Base-by-base conservation (phyloP, 2,329 filamentous ascomycete species). In the Delphinella strobiligena region DNA sequence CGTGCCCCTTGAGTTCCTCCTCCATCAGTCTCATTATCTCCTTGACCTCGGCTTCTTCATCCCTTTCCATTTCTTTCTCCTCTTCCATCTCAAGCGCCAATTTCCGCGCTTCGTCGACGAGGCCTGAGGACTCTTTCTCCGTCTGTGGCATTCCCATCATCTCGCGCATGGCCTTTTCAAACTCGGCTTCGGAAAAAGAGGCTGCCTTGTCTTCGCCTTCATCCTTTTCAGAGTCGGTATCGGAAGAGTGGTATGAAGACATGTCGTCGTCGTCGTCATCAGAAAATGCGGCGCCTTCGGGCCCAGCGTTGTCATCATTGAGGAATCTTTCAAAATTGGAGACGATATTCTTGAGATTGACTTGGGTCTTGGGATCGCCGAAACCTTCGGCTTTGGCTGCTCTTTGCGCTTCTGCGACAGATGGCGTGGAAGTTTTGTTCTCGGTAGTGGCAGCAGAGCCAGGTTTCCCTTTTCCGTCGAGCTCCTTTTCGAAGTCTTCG, bases 301-400 rank as follows among this genome's bases (percentile, higher is more conserved):
- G 58, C 1, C 83, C 88, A 1, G 87, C 86, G 34, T 72, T 73
- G 9, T 93, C 82, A 50, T 96, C 85, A 41, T 93, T 84, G 34
- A 98, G 61, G 51, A 47, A 96, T 10, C 82, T 70, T 54, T 95
- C 87, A 53, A 98, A 96, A n/a, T 86, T 76, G 34, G 83, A 81
- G 1, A 98, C 91, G 56, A 96, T 94, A 54, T 89, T 89, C 39
- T 82, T 79, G 16, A 98, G 66, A 54, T 94, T 82, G 4, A 78
- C 76, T 52, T 88, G 78, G 0, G 79, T 74, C 17, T 67, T 68
- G 4, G 72, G 64, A 54, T 87, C 78, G 2, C 80, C 82, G 53
- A 84, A 68, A 0, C 59, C 61, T 3, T 47, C 45, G 3, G 45
- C 44, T 18, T 43, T 36, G 2, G 36, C 40, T 3, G 31, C 47